Evolutionary conservation across 495 filamentous ascomycete genomes (phyloP).

Genomic region (Talaromyces stipitatus): DNA sequence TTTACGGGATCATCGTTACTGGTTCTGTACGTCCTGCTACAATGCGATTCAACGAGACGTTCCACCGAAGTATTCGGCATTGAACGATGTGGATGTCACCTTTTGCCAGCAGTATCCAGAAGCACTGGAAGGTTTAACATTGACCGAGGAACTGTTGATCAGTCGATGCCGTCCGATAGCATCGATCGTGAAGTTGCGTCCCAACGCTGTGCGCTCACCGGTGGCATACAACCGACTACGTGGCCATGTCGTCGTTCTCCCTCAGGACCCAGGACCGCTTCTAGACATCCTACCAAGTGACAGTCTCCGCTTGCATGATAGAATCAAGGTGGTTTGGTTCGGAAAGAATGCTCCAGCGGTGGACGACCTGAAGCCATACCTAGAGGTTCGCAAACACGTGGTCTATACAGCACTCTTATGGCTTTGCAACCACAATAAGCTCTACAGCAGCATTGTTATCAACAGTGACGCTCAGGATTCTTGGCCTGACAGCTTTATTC

Average conservation of each 20-base stretch:
- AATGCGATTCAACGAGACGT: too few species aligned
- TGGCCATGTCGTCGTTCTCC: constrained; percentile 10
- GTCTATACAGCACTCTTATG: constrained; percentile 9
- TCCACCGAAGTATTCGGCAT: constrained; percentile 4
- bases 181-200: neutral
- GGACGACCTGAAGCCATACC: neutral
- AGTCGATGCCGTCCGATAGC: neutral
- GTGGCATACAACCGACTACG: constrained; percentile 7
- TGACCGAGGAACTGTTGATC: neutral
- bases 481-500: neutral
- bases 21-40: too few species aligned
- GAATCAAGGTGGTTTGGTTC: neutral
- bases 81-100: constrained; percentile 6
- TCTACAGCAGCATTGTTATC: constrained; percentile 3
- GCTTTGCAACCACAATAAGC: constrained; percentile 8
- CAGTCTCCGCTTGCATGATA: neutral
- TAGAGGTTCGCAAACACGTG: constrained; percentile 5
- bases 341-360: neutral
- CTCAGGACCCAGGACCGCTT: constrained; percentile 9
- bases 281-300: constrained; percentile 10
- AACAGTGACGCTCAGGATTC: neutral
- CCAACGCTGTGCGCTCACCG: neutral
- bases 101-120: constrained; percentile 8
- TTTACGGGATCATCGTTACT: too few species aligned
- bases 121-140: constrained; percentile 5